Conservation (phyloP, 2,329 filamentous ascomycete genomes). For the Ramularia collo-cygni region DNA sequence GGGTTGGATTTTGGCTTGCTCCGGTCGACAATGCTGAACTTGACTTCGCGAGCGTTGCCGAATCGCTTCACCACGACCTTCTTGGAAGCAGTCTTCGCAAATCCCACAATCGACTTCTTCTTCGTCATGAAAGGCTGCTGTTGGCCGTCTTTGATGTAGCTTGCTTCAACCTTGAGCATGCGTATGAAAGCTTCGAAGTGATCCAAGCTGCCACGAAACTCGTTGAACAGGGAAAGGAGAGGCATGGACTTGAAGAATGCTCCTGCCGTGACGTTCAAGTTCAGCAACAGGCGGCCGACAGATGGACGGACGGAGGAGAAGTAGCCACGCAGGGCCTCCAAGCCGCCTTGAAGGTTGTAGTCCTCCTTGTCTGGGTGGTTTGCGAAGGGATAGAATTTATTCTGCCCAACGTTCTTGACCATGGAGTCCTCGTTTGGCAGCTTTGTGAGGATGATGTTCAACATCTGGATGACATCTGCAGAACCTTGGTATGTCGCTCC, state of each 20-base stretch:
- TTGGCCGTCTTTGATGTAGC: slow-evolving; percentile 21
- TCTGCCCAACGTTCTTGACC: slow-evolving; percentile 45
- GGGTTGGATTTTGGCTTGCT: slow-evolving; percentile 19
- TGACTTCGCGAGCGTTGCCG: slow-evolving; percentile 42
- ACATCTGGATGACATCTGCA: slow-evolving; percentile 47
- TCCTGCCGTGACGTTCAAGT: slow-evolving; percentile 55
- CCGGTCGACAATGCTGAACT: slow-evolving; percentile 36
- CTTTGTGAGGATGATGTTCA: slow-evolving; percentile 53
- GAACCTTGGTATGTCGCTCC: slow-evolving; percentile 37
- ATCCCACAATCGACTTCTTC: slow-evolving; percentile 41
- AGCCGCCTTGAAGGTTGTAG: slow-evolving; percentile 42
- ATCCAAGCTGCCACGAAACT: slow-evolving; percentile 19
- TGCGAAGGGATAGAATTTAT: slow-evolving; percentile 46
- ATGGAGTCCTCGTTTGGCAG: slow-evolving; percentile 36
- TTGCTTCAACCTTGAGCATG: slow-evolving; percentile 24
- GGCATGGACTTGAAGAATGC: slow-evolving; percentile 48
- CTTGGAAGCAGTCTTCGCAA: slow-evolving; percentile 35
- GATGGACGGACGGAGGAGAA: slow-evolving; percentile 56
- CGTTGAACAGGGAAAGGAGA: slow-evolving; percentile 29
- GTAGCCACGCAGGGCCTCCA: slow-evolving; percentile 55
- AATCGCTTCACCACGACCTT: slow-evolving; percentile 18
- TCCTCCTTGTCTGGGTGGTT: slow-evolving; percentile 28
- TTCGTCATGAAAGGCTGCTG: slow-evolving; percentile 18
- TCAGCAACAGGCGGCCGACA: slow-evolving; percentile 52
- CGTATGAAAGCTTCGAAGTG: slow-evolving; percentile 23